A percentile compares a stretch with the other conserved stretches of the same genome.
phyloP scores from a whole-genome alignment of 225 moss, liverwort and hornwort species.

The Lunularia cruciata region DNA sequence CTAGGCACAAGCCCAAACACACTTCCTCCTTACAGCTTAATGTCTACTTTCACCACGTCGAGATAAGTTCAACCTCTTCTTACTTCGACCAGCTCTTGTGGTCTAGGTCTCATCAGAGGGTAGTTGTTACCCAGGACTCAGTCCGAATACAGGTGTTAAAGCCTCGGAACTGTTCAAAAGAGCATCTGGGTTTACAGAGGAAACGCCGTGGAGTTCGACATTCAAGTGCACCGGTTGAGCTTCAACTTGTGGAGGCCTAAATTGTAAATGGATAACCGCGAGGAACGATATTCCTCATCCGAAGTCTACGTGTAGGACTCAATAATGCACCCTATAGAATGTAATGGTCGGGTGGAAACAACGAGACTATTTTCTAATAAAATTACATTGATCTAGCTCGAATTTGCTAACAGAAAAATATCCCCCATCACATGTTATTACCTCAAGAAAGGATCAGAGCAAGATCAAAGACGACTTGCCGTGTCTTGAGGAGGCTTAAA shows the following conservation, averaged over 20 bases:
- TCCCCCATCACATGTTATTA: neutral
- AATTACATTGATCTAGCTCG: slow-evolving; percentile 9
- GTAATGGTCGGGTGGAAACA: neutral
- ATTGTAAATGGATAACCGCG: neutral
- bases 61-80: neutral
- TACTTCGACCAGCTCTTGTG: neutral
- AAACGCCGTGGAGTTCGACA: neutral
- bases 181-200: neutral
- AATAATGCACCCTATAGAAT: neutral
- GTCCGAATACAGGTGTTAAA: neutral
- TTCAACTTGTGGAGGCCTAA: neutral
- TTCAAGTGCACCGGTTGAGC: neutral
- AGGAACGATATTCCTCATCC: neutral
- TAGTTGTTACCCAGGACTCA: neutral
- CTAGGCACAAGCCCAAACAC: too few species aligned
- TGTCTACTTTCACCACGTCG: neutral
- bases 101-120: neutral
- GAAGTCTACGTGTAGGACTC: neutral
- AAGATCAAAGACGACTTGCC: slow-evolving; percentile 13
- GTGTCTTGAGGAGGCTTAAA: slow-evolving; percentile 30
- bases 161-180: neutral
- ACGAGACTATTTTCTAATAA: neutral
- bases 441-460: neutral
- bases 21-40: neutral
- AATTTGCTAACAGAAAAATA: neutral